These are phyloP conservation scores for Candida xyloterini DNA, from an alignment of 805 yeast species.

Conservation along the genomic window DNA sequence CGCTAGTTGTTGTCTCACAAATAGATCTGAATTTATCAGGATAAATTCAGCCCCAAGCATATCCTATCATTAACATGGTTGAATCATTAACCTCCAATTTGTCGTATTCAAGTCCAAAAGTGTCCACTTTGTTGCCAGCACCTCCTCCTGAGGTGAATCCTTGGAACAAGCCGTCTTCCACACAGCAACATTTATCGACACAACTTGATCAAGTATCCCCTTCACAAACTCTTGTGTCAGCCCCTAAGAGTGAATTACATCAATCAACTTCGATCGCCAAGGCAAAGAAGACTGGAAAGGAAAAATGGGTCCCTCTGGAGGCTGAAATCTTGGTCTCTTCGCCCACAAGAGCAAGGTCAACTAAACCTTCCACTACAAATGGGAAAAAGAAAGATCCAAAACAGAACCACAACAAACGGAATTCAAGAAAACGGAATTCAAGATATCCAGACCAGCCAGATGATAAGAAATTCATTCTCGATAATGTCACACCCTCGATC, in stretches of 20 bases:
- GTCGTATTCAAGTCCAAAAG: constrained; percentile 3
- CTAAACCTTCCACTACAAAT: constrained; percentile 2
- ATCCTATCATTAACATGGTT: constrained; percentile 1
- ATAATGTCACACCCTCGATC: constrained; percentile 7
- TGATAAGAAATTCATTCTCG: not conserved
- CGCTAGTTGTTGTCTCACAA: constrained; percentile 6
- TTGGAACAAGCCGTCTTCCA: constrained; percentile 18
- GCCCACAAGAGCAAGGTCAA: constrained; percentile 4
- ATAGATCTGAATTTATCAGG: constrained; percentile 3
- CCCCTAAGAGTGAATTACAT: not conserved
- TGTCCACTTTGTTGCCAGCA: constrained; percentile 27
- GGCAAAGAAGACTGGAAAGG: constrained; percentile 22
- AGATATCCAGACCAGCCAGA: not conserved
- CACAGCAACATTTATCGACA: not conserved
- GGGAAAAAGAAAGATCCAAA: constrained; percentile 9
- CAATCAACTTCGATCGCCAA: constrained; percentile 5
- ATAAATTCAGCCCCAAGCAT: constrained; percentile 3
- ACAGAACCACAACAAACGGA: constrained; percentile 2
- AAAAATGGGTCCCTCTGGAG: constrained; percentile 26
- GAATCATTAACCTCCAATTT: not conserved
- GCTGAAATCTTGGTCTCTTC: constrained; percentile 25
- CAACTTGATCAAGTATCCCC: not conserved
- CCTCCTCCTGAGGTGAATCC: constrained; percentile 30
- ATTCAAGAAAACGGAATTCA: constrained; percentile 3
- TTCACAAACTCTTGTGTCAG: not conserved